Base-by-base conservation (phyloP, 176 grass and related monocot species). In the Melocanna baccifera region DNA sequence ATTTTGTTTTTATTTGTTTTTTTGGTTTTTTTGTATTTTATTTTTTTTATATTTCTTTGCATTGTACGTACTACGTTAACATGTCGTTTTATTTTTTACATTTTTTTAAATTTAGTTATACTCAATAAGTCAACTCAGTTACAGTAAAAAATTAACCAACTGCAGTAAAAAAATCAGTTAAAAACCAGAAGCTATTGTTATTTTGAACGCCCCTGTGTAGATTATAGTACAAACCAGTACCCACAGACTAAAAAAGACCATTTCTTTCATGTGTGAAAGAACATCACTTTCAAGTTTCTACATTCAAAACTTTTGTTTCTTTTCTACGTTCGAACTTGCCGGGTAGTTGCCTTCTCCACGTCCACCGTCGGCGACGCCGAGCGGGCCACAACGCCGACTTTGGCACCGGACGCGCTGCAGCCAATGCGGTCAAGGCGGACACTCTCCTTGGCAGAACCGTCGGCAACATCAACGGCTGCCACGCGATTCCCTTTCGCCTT, bases 401-500 rank as follows among this genome's bases (percentile, higher is more conserved):
- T 85, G 26, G 80, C 47, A 39, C 71, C 65, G 46, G 30, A 50
- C 68, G 5, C 19, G 30, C 69, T 19, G 41, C 76, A 76, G 22
- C 87, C 88, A 6, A 86, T 65, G 77, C 50, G 62, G 59, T 83
- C 79, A 61, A 78, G 75, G 22, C 69, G 34, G 16, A 72, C 56
- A 45, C 23, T 52, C 26, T 12, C 85, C 25, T 47, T 45, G 16
- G 18, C 6, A 9, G 45, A 36, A 41, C 50, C 7, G 64, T 71
- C 72, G 22, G 37, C 50, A 34, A 50, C 72, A 43, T 84, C 65
- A 3, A 90, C 79, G 37, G 75, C 80, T 34, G 88, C 83, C 4
- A 86, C 83, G 46, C 51, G 81, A 61, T 74, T 92, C 78, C 87
- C 90, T 84, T 75, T 97, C 65, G 9, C 30, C 23, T 78, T 94